A percentile compares a stretch with the other conserved stretches of the same genome.
Conservation (phyloP, 306 rosid species). For the Vigna hirtella region DNA sequence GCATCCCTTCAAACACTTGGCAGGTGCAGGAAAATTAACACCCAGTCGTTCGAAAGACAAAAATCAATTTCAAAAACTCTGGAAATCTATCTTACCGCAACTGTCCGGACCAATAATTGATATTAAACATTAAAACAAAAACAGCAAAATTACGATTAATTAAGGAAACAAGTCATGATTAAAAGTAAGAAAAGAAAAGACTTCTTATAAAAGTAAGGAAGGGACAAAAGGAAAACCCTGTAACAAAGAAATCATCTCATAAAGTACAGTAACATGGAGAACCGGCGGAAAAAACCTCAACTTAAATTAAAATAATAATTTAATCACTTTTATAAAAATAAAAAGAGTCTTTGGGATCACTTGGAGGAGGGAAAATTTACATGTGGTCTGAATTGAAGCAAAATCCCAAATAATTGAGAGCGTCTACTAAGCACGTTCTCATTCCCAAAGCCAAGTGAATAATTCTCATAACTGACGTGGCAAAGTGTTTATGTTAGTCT, state of each 20-base stretch:
- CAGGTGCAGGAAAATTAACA: background rate
- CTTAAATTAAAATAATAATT: background rate
- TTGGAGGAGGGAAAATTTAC: background rate
- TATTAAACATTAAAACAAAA: background rate
- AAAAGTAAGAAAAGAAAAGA: background rate
- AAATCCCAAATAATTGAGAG: background rate
- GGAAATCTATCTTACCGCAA: background rate
- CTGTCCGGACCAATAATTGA: background rate
- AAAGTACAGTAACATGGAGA: background rate
- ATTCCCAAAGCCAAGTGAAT: background rate
- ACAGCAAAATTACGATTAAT: background rate
- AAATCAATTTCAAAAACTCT: background rate
- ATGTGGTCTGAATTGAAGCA: constrained; percentile 13
- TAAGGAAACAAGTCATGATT: background rate
- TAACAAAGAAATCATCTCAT: background rate
- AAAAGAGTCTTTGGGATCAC: background rate
- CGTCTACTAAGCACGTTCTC: background rate
- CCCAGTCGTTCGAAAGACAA: background rate
- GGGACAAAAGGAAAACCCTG: background rate
- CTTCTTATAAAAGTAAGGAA: background rate
- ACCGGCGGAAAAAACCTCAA: background rate
- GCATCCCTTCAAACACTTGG: background rate
- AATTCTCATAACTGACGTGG: background rate
- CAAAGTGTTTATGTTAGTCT: background rate
- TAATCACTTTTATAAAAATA: too few species aligned